Base-by-base conservation (phyloP, 129 eudicot species). In the Sambucus nigra region DNA sequence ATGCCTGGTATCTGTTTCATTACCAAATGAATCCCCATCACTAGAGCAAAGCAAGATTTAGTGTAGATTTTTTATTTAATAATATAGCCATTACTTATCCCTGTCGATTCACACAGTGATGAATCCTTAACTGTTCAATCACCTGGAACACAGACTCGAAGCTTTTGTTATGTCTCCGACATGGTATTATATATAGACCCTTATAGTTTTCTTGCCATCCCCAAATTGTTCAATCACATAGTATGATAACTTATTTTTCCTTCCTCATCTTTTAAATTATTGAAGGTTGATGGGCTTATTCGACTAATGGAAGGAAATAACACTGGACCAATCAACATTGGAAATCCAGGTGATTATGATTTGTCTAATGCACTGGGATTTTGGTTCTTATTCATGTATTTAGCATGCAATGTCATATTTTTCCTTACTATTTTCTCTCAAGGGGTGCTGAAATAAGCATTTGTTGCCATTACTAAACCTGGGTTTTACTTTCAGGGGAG, bases 81-180 rank as follows among this genome's bases (percentile, higher is more conserved):
- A 13, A n/a, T 25, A 28, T 11, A 6, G 2, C 21, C 11, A 25
- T n/a, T 3, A 7, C 41, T 60, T 9, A 19, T 29, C 21, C 11
- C 25, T 52, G 17, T 19, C 20, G 23, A 25, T 35, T 53, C 11
- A 42, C 67, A 61, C 84, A 91, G 98, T 15, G 75, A 79, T 39
- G 95, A 91, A 25, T 68, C 95, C 16, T 55, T 91, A 67, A 91
- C 98, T 15, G 98, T 91, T 70, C 98, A 91, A 68, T 63, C 82
- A 41, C 98, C 98, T 47, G 98, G 98, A 38, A 85, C 95, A 17
- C 98, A 91, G 64, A 91, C 98, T 55, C 77, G 98, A 44, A 91
- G 98, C 74, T 91, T 91, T 68, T 91, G 98, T 67, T 91, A 81
- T 31, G 95, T 91, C 25, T 76, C 98, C 69, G 98, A 91, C 66